phyloP scores from a whole-genome alignment of 2,329 filamentous ascomycete species.

The Xylariaceae sp. region DNA sequence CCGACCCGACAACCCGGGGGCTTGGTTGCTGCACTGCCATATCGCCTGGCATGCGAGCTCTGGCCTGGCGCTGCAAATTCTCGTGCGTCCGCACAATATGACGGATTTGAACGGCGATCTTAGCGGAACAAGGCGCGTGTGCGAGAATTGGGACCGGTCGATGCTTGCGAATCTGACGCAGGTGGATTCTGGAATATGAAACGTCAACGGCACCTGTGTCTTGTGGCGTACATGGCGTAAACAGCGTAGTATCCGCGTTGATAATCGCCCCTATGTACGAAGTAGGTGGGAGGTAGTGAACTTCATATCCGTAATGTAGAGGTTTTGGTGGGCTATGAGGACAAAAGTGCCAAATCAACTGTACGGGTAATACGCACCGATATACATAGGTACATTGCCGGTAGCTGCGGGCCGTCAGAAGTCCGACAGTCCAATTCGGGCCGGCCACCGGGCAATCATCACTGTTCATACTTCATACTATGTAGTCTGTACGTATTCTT shows the following conservation, averaged over 20 bases:
- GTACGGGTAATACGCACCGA: too few relatives aligned
- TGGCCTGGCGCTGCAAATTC: slow-evolving; percentile 16
- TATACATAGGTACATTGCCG: too few relatives aligned
- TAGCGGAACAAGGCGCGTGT: slow-evolving; percentile 11
- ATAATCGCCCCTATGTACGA: too few relatives aligned
- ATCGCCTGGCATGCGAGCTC: slow-evolving; percentile 23
- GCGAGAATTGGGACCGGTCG: slow-evolving; percentile 12
- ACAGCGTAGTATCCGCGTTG: not conserved
- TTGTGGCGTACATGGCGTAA: not conserved
- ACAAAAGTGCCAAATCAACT: too few relatives aligned
- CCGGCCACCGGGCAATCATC: too few relatives aligned
- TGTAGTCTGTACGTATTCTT: too few relatives aligned
- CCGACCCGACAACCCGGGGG: slow-evolving; percentile 48
- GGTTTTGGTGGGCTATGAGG: too few relatives aligned
- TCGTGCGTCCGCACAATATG: slow-evolving; percentile 17
- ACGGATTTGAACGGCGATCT: slow-evolving; percentile 7
- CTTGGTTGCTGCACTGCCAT: slow-evolving; percentile 26
- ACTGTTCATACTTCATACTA: too few relatives aligned
- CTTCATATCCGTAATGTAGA: too few relatives aligned
- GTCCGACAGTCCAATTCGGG: too few relatives aligned
- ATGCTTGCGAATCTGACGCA: slow-evolving; percentile 1
- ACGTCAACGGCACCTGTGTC: not conserved
- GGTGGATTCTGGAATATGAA: slow-evolving; percentile 18
- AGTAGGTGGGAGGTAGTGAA: too few relatives aligned
- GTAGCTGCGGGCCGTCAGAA: too few relatives aligned